Percentiles rank a stretch among this genome's conserved stretches.
phyloP scores from a whole-genome alignment of 208 protist genomes.

The Tritrichomonas foetus region DNA sequence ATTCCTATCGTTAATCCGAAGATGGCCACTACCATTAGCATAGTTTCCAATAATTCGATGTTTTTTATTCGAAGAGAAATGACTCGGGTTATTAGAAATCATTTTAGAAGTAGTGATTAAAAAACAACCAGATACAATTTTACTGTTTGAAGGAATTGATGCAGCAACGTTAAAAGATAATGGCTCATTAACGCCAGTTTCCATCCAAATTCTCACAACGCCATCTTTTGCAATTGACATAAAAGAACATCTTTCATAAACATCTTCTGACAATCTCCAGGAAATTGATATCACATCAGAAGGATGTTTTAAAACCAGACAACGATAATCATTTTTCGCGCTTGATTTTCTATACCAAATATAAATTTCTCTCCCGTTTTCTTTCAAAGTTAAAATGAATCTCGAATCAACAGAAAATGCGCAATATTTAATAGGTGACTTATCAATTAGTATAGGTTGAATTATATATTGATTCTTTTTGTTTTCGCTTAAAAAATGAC shows the following conservation, averaged over 20 bases:
- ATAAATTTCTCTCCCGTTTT: background rate
- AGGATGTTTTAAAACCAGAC: background rate
- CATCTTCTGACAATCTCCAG: background rate
- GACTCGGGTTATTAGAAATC: background rate
- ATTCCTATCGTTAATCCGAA: background rate
- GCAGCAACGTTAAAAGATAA: background rate
- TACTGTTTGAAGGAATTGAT: background rate
- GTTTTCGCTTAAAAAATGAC: no score
- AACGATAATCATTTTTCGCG: background rate
- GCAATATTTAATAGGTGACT: background rate
- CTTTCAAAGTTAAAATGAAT: background rate
- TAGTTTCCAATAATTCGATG: no score
- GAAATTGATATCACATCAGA: background rate
- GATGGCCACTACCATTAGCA: background rate
- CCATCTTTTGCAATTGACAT: background rate
- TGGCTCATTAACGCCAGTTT: background rate
- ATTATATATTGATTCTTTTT: no score
- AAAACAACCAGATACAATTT: background rate
- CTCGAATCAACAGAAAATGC: background rate
- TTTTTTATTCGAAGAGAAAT: background rate
- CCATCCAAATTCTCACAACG: background rate
- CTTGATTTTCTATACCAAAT: background rate
- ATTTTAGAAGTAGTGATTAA: background rate
- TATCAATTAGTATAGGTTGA: background rate
- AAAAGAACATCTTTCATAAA: conserved; percentile 10